A percentile compares a stretch with the other conserved stretches of the same genome.
Conservation (phyloP, 1,139 yeast species). For the Eremothecium coryli region DNA sequence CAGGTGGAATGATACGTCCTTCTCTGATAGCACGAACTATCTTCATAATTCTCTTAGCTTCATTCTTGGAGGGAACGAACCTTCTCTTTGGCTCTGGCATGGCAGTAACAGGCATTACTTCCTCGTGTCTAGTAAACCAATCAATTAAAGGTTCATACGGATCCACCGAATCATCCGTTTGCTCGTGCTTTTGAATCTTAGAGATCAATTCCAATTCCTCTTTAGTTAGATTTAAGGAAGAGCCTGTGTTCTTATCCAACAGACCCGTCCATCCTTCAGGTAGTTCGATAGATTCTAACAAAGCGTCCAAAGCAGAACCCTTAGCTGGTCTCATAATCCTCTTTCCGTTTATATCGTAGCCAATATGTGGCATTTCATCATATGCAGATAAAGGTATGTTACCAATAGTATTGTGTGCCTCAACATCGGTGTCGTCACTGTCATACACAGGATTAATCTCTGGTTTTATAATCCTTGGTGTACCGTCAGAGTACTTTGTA, state of each 20-base stretch:
- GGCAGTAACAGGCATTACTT: conserved; percentile 87
- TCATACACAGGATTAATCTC: conserved; percentile 91
- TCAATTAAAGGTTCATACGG: conserved; percentile 93
- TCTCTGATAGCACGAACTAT: conserved; percentile 93
- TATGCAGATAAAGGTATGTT: conserved; percentile 87
- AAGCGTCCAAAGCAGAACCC: conserved; percentile 85
- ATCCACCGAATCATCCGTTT: conserved; percentile 68
- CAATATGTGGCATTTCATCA: conserved; percentile 95
- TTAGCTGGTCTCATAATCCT: conserved; percentile 98
- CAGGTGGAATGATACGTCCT: conserved; percentile 80
- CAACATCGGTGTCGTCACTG: conserved; percentile 85
- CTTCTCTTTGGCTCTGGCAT: conserved; percentile 96
- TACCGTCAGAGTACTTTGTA: conserved; percentile 69
- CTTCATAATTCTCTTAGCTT: conserved; percentile 93
- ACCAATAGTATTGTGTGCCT: conserved; percentile 81
- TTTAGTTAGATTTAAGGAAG: conserved; percentile 71
- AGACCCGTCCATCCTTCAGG: conserved; percentile 99
- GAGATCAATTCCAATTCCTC: conserved; percentile 86
- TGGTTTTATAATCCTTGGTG: conserved; percentile 65
- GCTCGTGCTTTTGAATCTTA: conserved; percentile 77
- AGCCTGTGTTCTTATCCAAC: conserved; percentile 82
- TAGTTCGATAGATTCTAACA: conserved; percentile 80
- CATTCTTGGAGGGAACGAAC: conserved; percentile 92
- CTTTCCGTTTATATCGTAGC: conserved; percentile 94
- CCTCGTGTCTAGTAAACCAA: conserved; percentile 84